phyloP scores from a whole-genome alignment of 1,284 basidiomycete species.

The Anthracocystis setariae region DNA sequence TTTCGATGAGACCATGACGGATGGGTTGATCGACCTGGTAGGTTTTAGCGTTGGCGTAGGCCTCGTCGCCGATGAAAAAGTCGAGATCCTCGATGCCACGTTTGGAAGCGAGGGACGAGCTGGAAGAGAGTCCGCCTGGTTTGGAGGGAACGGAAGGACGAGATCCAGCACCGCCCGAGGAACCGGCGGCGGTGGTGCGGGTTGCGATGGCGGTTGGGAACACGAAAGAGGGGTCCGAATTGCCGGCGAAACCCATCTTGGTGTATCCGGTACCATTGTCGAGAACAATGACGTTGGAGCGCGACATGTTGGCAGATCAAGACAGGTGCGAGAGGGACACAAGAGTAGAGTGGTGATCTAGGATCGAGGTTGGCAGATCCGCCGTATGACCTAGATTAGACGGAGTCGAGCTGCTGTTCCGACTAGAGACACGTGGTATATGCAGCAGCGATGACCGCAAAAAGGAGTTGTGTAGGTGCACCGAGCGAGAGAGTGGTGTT shows the following conservation, averaged over 20 bases:
- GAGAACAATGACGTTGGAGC: constrained; percentile 67
- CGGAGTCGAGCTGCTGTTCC: no score
- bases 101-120: constrained; percentile 79
- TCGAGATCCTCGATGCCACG: constrained; percentile 98
- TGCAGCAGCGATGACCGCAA: no score
- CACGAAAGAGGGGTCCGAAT: constrained; percentile 93
- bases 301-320: constrained; percentile 54
- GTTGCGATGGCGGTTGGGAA: constrained; percentile 68
- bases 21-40: constrained; percentile 98
- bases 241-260: constrained; percentile 98
- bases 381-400: no score
- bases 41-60: constrained; percentile 86
- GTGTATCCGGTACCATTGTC: constrained; percentile 98
- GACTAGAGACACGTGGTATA: no score
- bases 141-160: constrained; percentile 81
- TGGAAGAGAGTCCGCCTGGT: constrained; percentile 71
- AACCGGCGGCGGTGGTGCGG: constrained; percentile 52
- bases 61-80: constrained; percentile 99
- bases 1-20: constrained; percentile 97
- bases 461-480: no score
- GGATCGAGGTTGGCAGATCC: no score
- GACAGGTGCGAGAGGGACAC: neutral
- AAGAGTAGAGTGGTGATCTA: neutral
- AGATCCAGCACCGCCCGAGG: constrained; percentile 67
- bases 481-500: neutral